Evolutionary conservation across 148 eudicot species (phyloP).

Genomic region (Fallopia convolvulus): DNA sequence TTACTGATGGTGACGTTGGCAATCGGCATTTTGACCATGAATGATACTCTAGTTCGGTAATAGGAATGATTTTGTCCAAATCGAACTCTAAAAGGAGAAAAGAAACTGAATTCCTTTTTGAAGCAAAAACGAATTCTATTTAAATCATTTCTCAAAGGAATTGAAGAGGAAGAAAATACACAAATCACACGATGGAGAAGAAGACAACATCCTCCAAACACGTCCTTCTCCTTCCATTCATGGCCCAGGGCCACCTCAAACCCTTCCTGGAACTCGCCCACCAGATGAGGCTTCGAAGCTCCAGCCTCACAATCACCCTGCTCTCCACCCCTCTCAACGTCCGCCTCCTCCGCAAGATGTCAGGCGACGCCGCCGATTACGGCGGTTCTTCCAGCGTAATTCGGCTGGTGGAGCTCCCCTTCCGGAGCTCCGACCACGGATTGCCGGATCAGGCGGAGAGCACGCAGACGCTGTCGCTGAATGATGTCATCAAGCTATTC

Average conservation of each 20-base stretch:
- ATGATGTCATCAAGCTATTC: slow-evolving; percentile 25
- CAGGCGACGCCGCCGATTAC: not conserved
- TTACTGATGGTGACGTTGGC: too few relatives aligned
- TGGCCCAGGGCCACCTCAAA: slow-evolving; percentile 70
- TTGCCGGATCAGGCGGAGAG: slow-evolving; percentile 45
- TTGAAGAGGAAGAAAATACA: not conserved
- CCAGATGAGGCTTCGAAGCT: slow-evolving; percentile 23
- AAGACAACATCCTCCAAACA: slow-evolving; percentile 17
- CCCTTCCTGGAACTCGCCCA: slow-evolving; percentile 63
- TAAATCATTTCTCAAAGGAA: not conserved
- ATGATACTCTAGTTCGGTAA: too few relatives aligned
- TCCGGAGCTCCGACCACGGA: slow-evolving; percentile 29
- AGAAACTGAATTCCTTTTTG: too few relatives aligned
- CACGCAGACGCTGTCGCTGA: slow-evolving; percentile 30
- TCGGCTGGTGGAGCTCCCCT: slow-evolving; percentile 30
- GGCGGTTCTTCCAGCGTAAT: not conserved
- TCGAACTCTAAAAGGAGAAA: too few relatives aligned
- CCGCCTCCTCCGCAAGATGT: slow-evolving; percentile 8
- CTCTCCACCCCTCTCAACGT: slow-evolving; percentile 46
- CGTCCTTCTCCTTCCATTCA: slow-evolving; percentile 52
- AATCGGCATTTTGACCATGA: too few relatives aligned
- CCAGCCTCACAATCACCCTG: slow-evolving; percentile 33
- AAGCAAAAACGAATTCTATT: too few relatives aligned
- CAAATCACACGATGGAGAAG: not conserved
- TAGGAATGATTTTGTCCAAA: too few relatives aligned